Base-by-base conservation (phyloP, 106 monocot genomes). In the Dendrobium chrysotoxum region DNA sequence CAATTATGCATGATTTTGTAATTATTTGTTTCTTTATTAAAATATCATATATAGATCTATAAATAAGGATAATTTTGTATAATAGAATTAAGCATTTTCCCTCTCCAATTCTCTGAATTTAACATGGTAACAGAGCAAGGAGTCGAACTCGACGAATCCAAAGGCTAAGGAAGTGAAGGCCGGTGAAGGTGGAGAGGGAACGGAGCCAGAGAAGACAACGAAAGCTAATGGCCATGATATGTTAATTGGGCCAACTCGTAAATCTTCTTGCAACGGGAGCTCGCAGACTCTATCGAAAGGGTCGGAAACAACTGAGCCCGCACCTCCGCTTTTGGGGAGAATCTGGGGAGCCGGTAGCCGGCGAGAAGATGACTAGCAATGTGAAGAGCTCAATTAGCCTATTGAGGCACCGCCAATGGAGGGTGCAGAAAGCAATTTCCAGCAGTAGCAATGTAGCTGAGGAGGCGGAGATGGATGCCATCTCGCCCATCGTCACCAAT, bases 331-430 rank as follows among this genome's bases (percentile, higher is more conserved):
- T 26, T 78, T 57, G 74, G 81, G 86, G 5, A 3, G 82, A 83
- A 61, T 91, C 89, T n/a, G 87, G 89, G 38, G 91, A 88, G 87
- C 87, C 91, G 75, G 88, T 84, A 68, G 88, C 89, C 35, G 73
- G 75, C 28, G 58, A 47, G 74, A 89, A 78, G 78, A 88, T 85
- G 78, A 90, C 75, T 81, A 92, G 92, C 86, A 92, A 93, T 78
- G 96, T 89, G 28, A 95, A 98, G 84, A 99, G 98, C 87, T 99
- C 95, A 5, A 91, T 83, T 1, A 94, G 89, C 77, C 88, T 92
- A 9, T 88, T 88, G 13, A 78, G 81, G 0, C 88, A 87, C 77
- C 68, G 79, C 6, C 44, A 77, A 0, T 53, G 79, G 4, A 42
- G 64, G 35, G 28, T 82, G 31, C 70, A 79, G 20, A 79, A 77